Evolutionary conservation across 805 yeast genomes (phyloP).

Genomic region (Ogataea pilisensis): DNA sequence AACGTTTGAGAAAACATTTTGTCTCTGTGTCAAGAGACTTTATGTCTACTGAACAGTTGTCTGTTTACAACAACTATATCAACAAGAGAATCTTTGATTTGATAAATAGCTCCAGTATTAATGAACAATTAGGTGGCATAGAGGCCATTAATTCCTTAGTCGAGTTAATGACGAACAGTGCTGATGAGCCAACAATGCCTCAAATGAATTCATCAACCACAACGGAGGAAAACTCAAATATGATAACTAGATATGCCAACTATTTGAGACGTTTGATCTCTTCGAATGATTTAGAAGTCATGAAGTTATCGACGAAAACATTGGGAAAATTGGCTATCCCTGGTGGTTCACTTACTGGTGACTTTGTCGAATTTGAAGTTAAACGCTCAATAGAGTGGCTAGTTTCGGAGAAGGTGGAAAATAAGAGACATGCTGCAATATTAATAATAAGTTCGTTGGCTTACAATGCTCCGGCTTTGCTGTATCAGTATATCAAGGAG

Average conservation of each 20-base stretch:
- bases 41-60: slow-evolving; percentile 73
- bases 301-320: slow-evolving; percentile 82
- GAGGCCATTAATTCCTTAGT: slow-evolving; percentile 86
- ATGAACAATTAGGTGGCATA: slow-evolving; percentile 83
- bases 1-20: slow-evolving; percentile 65
- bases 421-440: slow-evolving; percentile 86
- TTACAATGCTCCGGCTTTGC: slow-evolving; percentile 76
- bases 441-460: slow-evolving; percentile 80
- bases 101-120: slow-evolving; percentile 66
- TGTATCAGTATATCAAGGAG: slow-evolving; percentile 73
- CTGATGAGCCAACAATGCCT: slow-evolving; percentile 20
- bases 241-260: slow-evolving; percentile 87
- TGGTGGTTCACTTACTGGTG: slow-evolving; percentile 86
- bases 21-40: slow-evolving; percentile 70
- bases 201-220: slow-evolving; percentile 33
- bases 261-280: slow-evolving; percentile 77
- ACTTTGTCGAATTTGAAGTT: slow-evolving; percentile 89
- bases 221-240: slow-evolving; percentile 74
- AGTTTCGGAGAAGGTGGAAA: slow-evolving; percentile 80
- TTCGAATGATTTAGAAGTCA: slow-evolving; percentile 76
- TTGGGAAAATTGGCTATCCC: slow-evolving; percentile 86
- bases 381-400: slow-evolving; percentile 88
- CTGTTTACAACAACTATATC: slow-evolving; percentile 77
- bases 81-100: slow-evolving; percentile 85
- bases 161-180: slow-evolving; percentile 72